Conservation (phyloP, 441 rosid species). For the Eutrema salsugineum region DNA sequence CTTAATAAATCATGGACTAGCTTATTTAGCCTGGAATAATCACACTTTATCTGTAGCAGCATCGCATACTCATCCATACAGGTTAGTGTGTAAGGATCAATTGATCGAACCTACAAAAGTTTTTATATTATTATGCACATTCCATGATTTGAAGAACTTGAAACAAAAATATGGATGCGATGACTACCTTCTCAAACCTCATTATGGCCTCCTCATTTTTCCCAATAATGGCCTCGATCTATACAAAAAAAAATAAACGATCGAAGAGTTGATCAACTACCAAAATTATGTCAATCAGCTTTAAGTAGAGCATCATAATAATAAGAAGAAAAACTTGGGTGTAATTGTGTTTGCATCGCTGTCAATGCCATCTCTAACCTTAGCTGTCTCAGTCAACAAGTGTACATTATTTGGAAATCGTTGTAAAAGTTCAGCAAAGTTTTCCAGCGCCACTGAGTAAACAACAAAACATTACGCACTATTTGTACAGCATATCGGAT, state of each 20-base stretch:
- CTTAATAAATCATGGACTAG: constrained; percentile 86
- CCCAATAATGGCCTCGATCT: constrained; percentile 96
- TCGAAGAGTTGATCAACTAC: constrained; percentile 19
- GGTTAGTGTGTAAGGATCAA: constrained; percentile 82
- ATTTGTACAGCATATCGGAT: neutral
- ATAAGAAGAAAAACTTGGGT: neutral
- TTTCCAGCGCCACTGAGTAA: constrained; percentile 83
- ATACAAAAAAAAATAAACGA: constrained; percentile 29
- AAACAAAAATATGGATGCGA: neutral
- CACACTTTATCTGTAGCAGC: constrained; percentile 85
- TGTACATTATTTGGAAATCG: constrained; percentile 86
- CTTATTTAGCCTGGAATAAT: constrained; percentile 75
- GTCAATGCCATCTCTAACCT: constrained; percentile 43
- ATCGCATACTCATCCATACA: constrained; percentile 98
- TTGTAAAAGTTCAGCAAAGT: constrained; percentile 75
- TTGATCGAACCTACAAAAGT: constrained; percentile 73
- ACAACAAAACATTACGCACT: neutral
- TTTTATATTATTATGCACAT: neutral
- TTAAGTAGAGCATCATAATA: neutral
- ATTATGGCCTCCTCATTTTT: constrained; percentile 86
- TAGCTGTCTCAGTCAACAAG: constrained; percentile 87
- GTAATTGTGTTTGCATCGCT: neutral
- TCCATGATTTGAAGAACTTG: neutral
- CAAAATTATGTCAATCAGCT: constrained; percentile 3
- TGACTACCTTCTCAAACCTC: constrained; percentile 86